Evolutionary conservation across 164 flowering plant species (phyloP).

Genomic region (Liriodendron chinense): DNA sequence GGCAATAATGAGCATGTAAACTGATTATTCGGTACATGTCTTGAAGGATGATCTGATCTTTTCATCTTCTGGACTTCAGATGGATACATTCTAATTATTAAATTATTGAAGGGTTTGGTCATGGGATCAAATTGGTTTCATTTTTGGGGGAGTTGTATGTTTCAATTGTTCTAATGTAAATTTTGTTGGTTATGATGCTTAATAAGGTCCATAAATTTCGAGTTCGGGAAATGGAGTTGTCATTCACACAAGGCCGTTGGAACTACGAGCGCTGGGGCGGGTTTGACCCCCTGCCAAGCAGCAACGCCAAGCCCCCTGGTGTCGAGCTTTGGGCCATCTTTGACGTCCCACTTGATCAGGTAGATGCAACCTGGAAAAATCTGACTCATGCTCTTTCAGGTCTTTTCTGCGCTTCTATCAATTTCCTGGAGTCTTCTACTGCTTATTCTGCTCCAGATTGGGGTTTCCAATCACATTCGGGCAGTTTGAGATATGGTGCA

Average conservation of each 20-base stretch:
- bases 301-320: constrained; percentile 94
- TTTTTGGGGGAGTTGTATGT: too few relatives aligned
- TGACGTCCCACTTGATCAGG: constrained; percentile 69
- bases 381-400: constrained; percentile 92
- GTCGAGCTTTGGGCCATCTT: constrained; percentile 97
- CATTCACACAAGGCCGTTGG: constrained; percentile 99
- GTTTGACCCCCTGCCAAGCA: constrained; percentile 74
- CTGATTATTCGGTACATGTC: too few relatives aligned
- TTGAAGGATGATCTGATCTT: too few relatives aligned
- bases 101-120: too few relatives aligned
- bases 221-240: constrained; percentile 84
- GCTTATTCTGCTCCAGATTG: constrained; percentile 73
- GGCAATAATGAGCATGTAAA: too few relatives aligned
- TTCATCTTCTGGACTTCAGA: too few relatives aligned
- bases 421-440: constrained; percentile 83
- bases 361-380: constrained; percentile 89
- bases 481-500: constrained; percentile 77
- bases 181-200: constrained; percentile 16
- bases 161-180: background rate
- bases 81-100: too few relatives aligned
- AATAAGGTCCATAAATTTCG: constrained; percentile 74
- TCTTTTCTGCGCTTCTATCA: constrained; percentile 94
- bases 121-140: too few relatives aligned
- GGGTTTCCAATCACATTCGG: constrained; percentile 50
- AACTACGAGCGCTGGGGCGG: constrained; percentile 97